Evolutionary conservation across 1,284 basidiomycete species (phyloP), one percentile per base, ranked within the genome.

Genomic region (Phylloboletellus chloephorus): DNA sequence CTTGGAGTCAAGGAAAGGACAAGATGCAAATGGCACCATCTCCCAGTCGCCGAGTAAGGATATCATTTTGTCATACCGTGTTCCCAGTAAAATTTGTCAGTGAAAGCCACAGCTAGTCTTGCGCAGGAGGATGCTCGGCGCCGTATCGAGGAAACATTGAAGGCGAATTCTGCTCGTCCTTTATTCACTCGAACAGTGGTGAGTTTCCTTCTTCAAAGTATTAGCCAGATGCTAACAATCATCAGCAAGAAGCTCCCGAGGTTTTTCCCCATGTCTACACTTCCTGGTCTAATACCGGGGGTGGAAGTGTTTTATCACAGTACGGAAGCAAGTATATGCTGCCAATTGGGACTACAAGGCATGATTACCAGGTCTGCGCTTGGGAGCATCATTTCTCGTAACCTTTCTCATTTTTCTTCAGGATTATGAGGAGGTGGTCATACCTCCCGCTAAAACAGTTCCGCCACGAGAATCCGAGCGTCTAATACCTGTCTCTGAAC

Each of bases 251-350:
- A 13, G 67, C 71, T 7, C 68, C 76, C 3, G 82, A 88, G 53
- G 63, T 76, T 13, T 78, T 97, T 33, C 95, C 95, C 0, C 82
- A 98, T 64, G 88, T 99, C 10, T 99, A 95, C 59, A 83, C 87
- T 2, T 83, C 89, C 3, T 67, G 75, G 12, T 66, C 70, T 3
- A 68, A 63, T 23, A 8, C 15, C 11, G 41, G 57, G 70, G 35
- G 72, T 63, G 83, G 85, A 22, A 84, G 79, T 51, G 66, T 89
- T 10, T 61, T 92, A 10, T 89, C 86, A 1, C 74, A 84, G 61
- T 61, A 81, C 63, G 73, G 94, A 60, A 67, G 73, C 67, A 87
- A 82, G 52, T 90, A 92, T 53, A 69, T 83, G 49, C 65, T 98
- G 22, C 96, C 96, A 0, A 52, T 88, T 2, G 95, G 93, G 1